Evolutionary conservation across 2,329 filamentous ascomycete species (phyloP).

Genomic region (Aspergillus sergii): DNA sequence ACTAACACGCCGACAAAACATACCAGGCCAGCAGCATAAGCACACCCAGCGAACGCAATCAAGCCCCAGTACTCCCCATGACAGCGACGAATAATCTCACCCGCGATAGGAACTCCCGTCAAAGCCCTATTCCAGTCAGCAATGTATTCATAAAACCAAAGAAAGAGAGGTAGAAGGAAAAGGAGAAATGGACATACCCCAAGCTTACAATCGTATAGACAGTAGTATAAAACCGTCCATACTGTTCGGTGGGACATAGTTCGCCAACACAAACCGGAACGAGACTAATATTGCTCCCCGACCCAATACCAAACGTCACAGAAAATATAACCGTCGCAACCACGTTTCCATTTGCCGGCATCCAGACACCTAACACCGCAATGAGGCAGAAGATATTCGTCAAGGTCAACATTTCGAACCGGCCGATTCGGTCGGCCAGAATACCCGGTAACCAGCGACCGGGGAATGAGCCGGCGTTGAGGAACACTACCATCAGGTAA

Average conservation of each 20-base stretch:
- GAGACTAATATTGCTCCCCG: constrained; percentile 42
- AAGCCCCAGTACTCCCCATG: constrained; percentile 31
- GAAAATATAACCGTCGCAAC: constrained; percentile 25
- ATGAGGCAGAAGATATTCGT: constrained; percentile 30
- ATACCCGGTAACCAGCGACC: constrained; percentile 27
- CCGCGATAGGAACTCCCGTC: constrained; percentile 30
- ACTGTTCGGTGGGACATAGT: constrained; percentile 45
- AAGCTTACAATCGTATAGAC: constrained; percentile 35
- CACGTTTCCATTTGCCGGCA: constrained; percentile 24
- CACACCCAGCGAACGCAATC: constrained; percentile 25
- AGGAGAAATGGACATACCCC: constrained; percentile 14
- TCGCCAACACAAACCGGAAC: constrained; percentile 51
- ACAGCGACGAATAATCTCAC: constrained; percentile 32
- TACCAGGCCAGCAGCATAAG: constrained; percentile 23
- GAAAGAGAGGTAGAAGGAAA: background rate
- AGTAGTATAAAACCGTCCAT: constrained; percentile 45
- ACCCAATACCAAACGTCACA: constrained; percentile 39
- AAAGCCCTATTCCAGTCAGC: constrained; percentile 19
- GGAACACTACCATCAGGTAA: constrained; percentile 26
- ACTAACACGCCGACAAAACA: constrained; percentile 21
- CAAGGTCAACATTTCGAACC: constrained; percentile 32
- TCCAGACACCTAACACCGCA: constrained; percentile 31
- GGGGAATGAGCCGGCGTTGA: constrained; percentile 26
- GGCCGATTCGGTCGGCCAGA: constrained; percentile 28
- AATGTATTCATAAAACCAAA: background rate